phyloP scores from a whole-genome alignment of 2,329 filamentous ascomycete genomes.

The Exserohilum turcica region DNA sequence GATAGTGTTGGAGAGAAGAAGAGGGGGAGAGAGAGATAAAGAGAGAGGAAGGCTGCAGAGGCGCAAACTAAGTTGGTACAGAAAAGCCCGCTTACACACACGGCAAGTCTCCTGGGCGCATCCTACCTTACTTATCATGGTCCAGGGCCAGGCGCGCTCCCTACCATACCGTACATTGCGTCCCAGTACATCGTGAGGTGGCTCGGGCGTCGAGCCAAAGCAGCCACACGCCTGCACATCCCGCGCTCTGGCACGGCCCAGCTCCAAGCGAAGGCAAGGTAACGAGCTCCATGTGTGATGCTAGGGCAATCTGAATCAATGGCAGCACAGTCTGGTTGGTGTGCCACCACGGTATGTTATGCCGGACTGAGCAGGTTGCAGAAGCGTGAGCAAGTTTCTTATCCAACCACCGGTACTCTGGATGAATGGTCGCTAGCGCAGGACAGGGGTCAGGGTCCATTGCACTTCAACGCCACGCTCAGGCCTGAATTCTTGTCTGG shows the following conservation, averaged over 20 bases:
- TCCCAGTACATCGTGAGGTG: constrained; percentile 23
- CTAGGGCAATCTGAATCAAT: constrained; percentile 19
- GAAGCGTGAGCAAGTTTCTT: constrained; percentile 43
- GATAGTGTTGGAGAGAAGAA: not conserved
- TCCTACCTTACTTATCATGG: constrained; percentile 36
- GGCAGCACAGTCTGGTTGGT: constrained; percentile 23
- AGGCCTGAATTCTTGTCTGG: not conserved
- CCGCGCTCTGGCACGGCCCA: constrained; percentile 10
- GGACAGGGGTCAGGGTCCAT: constrained; percentile 25
- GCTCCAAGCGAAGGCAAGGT: constrained; percentile 23
- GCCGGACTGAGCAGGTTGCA: constrained; percentile 14
- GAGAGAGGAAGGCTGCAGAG: not conserved
- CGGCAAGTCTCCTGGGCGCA: constrained; percentile 17
- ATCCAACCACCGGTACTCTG: constrained; percentile 24
- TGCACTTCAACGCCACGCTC: constrained; percentile 16
- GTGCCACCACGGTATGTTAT: constrained; percentile 10
- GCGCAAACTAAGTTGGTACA: not conserved
- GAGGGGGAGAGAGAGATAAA: not conserved
- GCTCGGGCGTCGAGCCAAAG: constrained; percentile 28
- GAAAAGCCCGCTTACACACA: constrained; percentile 4
- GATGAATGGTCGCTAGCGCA: constrained; percentile 21
- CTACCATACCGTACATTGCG: constrained; percentile 35
- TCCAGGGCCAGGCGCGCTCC: constrained; percentile 19
- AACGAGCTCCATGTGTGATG: constrained; percentile 23
- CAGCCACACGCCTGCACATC: constrained; percentile 18